Evolutionary conservation across 768 basidiomycete species (phyloP).

Genomic region (Russula sp.): DNA sequence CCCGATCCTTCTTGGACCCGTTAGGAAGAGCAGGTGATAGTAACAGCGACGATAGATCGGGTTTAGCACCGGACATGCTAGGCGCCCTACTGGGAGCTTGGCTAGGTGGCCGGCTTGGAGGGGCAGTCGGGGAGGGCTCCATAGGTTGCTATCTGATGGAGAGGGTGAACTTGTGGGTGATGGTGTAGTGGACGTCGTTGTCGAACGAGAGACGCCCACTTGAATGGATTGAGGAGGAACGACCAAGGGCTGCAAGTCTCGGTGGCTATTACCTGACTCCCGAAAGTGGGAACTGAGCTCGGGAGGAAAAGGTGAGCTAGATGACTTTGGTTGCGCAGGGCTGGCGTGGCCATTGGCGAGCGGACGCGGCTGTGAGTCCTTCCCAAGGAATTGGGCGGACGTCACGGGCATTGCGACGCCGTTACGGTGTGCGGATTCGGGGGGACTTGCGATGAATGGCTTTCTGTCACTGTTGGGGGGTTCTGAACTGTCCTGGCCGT

Average conservation of each 20-base stretch:
- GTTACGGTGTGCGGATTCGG: conserved; percentile 1
- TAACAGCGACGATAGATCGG: conserved; percentile 25
- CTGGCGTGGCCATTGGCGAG: conserved; percentile 30
- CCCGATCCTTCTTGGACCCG: conserved; percentile 15
- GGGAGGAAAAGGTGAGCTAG: conserved; percentile 52
- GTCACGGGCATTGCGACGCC: conserved; percentile 20
- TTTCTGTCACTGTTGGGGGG: conserved; percentile 44
- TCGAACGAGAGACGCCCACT: conserved; percentile 36
- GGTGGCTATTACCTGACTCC: conserved; percentile 49
- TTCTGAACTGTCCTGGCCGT: conserved; percentile 57
- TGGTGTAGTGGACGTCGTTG: conserved; percentile 43
- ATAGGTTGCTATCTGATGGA: conserved; percentile 56
- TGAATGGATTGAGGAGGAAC: conserved; percentile 32
- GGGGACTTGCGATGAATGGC: conserved; percentile 27
- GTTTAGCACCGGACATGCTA: conserved; percentile 34
- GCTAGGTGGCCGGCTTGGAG: conserved; percentile 54
- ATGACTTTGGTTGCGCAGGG: conserved; percentile 25
- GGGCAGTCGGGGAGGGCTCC: conserved; percentile 61
- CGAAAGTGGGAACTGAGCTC: conserved; percentile 49
- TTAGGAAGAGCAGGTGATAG: conserved; percentile 16
- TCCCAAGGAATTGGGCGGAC: conserved; percentile 9
- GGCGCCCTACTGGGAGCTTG: conserved; percentile 45
- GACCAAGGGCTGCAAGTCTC: conserved; percentile 42
- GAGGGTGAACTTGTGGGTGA: conserved; percentile 48
- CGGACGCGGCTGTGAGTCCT: background rate